Percentiles rank a stretch among this genome's conserved stretches.
Evolutionary conservation across 345 rosid genomes (phyloP).

Genomic region (Clausena lansium): DNA sequence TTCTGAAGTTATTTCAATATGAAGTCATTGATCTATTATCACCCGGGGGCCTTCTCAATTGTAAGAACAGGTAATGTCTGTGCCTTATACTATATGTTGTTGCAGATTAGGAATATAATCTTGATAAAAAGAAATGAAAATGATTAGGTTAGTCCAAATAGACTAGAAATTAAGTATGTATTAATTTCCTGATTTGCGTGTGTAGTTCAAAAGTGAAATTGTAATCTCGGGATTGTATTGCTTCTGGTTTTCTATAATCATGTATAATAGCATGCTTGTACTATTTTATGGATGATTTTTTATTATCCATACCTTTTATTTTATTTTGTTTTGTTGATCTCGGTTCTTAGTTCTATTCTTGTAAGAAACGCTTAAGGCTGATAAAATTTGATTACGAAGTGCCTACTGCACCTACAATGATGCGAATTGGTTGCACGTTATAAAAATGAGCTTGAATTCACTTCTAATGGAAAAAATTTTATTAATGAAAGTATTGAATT

Average conservation of each 20-base stretch:
- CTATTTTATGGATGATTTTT: not conserved
- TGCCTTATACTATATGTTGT: constrained; percentile 9
- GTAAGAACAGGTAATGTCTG: constrained; percentile 66
- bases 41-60: constrained; percentile 83
- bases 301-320: not conserved
- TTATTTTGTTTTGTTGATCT: not conserved
- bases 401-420: not conserved
- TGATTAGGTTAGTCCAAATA: not conserved
- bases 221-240: not conserved
- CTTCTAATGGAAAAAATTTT: no score
- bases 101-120: not conserved
- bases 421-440: not conserved
- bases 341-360: not conserved
- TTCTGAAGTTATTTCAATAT: constrained; percentile 62
- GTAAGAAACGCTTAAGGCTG: not conserved
- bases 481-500: no score
- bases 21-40: constrained; percentile 58
- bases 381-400: not conserved
- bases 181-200: not conserved
- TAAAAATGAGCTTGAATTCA: no score
- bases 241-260: not conserved
- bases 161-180: not conserved
- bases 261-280: not conserved
- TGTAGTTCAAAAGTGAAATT: not conserved
- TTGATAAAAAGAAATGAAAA: not conserved